phyloP scores from a whole-genome alignment of 148 eudicot genomes.

The Rhododendron henanense region DNA sequence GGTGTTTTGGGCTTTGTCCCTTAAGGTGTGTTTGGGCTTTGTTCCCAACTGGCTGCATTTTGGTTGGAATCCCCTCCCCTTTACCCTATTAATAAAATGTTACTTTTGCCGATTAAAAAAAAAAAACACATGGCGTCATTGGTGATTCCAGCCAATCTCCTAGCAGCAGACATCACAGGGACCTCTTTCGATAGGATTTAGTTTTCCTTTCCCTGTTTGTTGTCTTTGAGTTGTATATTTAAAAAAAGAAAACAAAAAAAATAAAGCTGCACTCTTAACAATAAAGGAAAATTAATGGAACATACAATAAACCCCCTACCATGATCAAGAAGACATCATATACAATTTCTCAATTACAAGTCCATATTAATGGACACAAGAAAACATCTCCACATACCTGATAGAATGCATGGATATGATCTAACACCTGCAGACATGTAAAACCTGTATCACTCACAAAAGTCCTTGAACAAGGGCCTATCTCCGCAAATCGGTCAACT shows the following conservation, averaged over 20 bases:
- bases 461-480: conserved; percentile 86
- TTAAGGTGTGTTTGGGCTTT: too few species aligned
- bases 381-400: conserved; percentile 46
- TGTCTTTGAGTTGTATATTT: neutral
- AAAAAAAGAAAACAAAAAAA: neutral
- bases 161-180: neutral
- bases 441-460: conserved; percentile 72
- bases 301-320: neutral
- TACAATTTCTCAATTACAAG: neutral
- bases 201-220: neutral
- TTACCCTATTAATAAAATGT: too few species aligned
- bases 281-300: neutral
- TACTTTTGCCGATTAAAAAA: too few species aligned
- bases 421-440: conserved; percentile 70
- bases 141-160: neutral
- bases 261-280: neutral
- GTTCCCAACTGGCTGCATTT: too few species aligned
- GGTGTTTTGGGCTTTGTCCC: too few species aligned
- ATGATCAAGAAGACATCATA: neutral
- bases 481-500: conserved; percentile 80
- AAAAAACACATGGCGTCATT: too few species aligned
- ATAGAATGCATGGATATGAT: conserved; percentile 67
- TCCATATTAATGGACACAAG: conserved; percentile 2
- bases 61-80: too few species aligned
- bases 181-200: neutral